phyloP scores from a whole-genome alignment of 345 rosid genomes.

The Jatropha curcas region DNA sequence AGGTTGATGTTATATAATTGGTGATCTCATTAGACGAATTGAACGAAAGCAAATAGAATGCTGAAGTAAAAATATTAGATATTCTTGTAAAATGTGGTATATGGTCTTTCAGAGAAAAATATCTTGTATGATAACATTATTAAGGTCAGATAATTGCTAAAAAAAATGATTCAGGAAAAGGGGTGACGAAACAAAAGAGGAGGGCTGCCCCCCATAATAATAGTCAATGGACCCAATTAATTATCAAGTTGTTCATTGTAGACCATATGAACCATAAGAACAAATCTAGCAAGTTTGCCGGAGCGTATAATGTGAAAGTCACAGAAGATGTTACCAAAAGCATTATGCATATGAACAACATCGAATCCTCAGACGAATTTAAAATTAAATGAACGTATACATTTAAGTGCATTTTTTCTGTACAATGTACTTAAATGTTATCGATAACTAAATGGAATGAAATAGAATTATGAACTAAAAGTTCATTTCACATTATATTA shows the following conservation, averaged over 20 bases:
- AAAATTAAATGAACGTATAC: neutral
- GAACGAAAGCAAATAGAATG: neutral
- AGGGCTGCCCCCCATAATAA: neutral
- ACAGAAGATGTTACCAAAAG: constrained; percentile 6
- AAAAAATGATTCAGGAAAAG: neutral
- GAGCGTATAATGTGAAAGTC: neutral
- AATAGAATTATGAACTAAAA: too few relatives aligned
- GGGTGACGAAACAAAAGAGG: neutral
- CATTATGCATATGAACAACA: neutral
- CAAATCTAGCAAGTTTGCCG: neutral
- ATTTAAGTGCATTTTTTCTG: too few relatives aligned
- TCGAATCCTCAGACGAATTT: neutral
- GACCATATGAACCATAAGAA: neutral
- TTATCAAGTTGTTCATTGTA: neutral
- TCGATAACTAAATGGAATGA: too few relatives aligned
- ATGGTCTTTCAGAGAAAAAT: neutral
- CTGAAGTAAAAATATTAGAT: neutral
- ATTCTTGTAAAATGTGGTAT: neutral
- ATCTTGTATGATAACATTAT: neutral
- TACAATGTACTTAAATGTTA: too few relatives aligned
- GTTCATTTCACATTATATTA: too few relatives aligned
- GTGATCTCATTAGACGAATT: constrained; percentile 4
- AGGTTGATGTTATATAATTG: constrained; percentile 6
- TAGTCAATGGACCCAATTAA: neutral
- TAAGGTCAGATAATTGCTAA: neutral